Percentiles rank a stretch among this genome's conserved stretches.
Conservation (phyloP, 116 monocot genomes). For the Thalassia testudinum region DNA sequence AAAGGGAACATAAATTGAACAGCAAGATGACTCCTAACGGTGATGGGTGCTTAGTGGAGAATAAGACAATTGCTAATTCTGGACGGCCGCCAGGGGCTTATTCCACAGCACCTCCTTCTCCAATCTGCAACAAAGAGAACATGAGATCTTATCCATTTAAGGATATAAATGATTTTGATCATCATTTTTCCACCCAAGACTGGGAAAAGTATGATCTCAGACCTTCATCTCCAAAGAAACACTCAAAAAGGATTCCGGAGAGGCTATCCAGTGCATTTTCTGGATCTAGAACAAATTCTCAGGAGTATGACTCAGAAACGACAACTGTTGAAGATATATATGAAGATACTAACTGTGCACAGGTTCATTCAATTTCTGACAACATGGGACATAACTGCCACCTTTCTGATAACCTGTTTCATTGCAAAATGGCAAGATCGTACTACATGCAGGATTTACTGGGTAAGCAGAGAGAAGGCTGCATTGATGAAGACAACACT, state of each 20-base stretch:
- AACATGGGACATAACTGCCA: conserved; percentile 2
- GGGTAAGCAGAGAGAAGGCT: not conserved
- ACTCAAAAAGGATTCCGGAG: conserved; percentile 14
- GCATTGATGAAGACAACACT: no score
- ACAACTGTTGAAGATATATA: conserved; percentile 49
- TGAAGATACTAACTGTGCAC: conserved; percentile 24
- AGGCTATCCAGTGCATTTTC: conserved; percentile 6
- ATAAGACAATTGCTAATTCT: conserved; percentile 15
- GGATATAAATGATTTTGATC: conserved; percentile 21
- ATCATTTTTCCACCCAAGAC: conserved; percentile 10
- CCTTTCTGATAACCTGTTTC: conserved; percentile 7
- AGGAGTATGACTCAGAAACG: conserved; percentile 33
- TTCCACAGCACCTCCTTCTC: conserved; percentile 37
- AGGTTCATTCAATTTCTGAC: conserved; percentile 5
- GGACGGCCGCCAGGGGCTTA: conserved; percentile 45
- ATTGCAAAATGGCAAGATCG: conserved; percentile 1
- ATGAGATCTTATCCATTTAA: conserved; percentile 19
- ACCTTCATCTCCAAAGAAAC: conserved; percentile 10
- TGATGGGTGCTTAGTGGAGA: conserved; percentile 24
- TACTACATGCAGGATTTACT: not conserved
- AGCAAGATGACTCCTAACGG: conserved; percentile 7
- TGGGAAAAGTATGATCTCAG: conserved; percentile 5
- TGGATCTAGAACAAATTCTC: conserved; percentile 9
- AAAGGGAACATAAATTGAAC: conserved; percentile 12
- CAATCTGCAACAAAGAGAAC: conserved; percentile 24